phyloP scores from a whole-genome alignment of 1,284 basidiomycete species.

The Grifola frondosa region DNA sequence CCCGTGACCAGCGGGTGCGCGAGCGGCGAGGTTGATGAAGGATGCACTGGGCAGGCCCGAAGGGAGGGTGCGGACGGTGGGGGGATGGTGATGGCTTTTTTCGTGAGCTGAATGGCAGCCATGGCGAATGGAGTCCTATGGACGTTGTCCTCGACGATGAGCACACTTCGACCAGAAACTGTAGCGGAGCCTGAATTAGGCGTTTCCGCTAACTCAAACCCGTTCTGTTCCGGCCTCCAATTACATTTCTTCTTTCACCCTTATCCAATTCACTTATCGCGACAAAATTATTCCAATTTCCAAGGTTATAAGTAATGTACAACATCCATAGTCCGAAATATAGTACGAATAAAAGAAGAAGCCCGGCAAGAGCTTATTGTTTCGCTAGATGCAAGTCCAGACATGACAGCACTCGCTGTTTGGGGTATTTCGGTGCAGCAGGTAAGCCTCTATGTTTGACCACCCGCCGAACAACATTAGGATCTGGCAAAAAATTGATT shows the following conservation, averaged over 20 bases:
- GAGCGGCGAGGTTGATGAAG: slow-evolving; percentile 67
- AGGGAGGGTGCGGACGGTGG: slow-evolving; percentile 77
- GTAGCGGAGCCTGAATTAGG: no score
- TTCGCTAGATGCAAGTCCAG: slow-evolving; percentile 44
- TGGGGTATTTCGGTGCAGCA: slow-evolving; percentile 54
- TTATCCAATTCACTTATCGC: no score
- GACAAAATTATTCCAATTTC: no score
- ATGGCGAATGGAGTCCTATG: no score
- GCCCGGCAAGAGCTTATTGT: slow-evolving; percentile 11
- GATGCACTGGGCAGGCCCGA: slow-evolving; percentile 72
- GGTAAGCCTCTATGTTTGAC: slow-evolving; percentile 47
- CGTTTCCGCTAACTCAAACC: no score
- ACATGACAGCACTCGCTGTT: slow-evolving; percentile 56
- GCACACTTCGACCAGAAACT: no score
- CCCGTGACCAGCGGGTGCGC: slow-evolving; percentile 54
- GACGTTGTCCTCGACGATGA: no score
- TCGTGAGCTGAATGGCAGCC: slow-evolving; percentile 68
- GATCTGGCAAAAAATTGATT: slow-evolving; percentile 35
- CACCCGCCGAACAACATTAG: slow-evolving; percentile 52
- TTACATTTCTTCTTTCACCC: no score
- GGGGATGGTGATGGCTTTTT: slow-evolving; percentile 80
- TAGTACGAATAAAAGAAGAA: no score
- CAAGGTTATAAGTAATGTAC: no score
- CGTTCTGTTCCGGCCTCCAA: no score
- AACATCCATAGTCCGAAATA: no score